A percentile compares a stretch with the other conserved stretches of the same genome.
Conservation (phyloP, 2,329 filamentous ascomycete species). For the Paecilomyces variotii region DNA sequence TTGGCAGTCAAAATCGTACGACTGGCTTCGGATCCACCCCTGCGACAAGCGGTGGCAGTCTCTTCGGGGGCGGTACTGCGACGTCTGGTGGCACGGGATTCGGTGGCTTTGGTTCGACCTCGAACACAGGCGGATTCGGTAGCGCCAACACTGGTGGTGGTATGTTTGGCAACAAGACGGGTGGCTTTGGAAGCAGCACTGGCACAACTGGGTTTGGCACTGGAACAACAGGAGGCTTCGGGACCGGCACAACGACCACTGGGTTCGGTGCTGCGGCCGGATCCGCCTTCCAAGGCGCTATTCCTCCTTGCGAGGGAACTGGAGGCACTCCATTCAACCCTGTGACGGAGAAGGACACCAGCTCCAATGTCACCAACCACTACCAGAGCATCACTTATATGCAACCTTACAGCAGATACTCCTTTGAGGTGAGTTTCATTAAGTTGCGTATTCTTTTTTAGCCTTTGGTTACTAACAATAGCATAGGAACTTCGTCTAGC, state of each 20-base stretch:
- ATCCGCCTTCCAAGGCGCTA: constrained; percentile 33
- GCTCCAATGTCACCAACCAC: constrained; percentile 31
- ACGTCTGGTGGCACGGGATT: constrained; percentile 22
- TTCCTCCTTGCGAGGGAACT: constrained; percentile 38
- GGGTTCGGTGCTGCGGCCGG: constrained; percentile 32
- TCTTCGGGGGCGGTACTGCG: constrained; percentile 27
- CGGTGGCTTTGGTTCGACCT: constrained; percentile 17
- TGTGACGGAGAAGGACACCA: constrained; percentile 38
- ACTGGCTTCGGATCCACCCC: constrained; percentile 22
- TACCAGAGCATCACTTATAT: constrained; percentile 44
- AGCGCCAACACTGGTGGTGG: constrained; percentile 24
- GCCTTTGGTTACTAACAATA: neutral
- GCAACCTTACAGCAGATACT: constrained; percentile 65
- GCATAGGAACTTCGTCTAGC: constrained; percentile 59
- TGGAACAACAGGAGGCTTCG: constrained; percentile 18
- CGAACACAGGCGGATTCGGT: constrained; percentile 14
- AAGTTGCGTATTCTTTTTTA: neutral
- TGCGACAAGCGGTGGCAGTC: constrained; percentile 18
- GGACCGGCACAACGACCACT: constrained; percentile 13
- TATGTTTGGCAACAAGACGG: constrained; percentile 30
- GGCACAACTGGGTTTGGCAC: constrained; percentile 16
- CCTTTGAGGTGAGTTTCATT: constrained; percentile 49
- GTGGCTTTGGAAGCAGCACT: constrained; percentile 14
- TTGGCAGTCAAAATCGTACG: constrained; percentile 26
- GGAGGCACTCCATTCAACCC: constrained; percentile 38